Percentiles rank a stretch among this genome's conserved stretches.
Conservation (phyloP, 1,139 yeast species). For the Taiozyma onychis region DNA sequence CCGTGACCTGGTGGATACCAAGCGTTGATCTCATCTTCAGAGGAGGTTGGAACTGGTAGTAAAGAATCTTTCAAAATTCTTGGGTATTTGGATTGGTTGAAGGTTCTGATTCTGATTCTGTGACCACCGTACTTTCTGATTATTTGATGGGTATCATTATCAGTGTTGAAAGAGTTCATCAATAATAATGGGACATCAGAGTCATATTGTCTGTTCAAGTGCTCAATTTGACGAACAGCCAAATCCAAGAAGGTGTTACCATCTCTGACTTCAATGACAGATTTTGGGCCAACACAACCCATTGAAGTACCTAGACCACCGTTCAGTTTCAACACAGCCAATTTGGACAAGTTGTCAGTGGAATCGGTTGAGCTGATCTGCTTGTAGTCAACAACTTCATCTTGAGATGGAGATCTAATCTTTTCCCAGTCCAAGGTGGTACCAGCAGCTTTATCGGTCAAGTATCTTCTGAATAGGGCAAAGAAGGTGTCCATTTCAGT, state of each 20-base stretch:
- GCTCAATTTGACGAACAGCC: conserved; percentile 94
- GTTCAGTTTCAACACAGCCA: conserved; percentile 92
- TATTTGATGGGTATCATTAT: conserved; percentile 90
- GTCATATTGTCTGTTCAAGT: conserved; percentile 83
- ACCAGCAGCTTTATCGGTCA: conserved; percentile 85
- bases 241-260: conserved; percentile 96
- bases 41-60: conserved; percentile 83
- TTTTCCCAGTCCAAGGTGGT: conserved; percentile 89
- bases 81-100: conserved; percentile 96
- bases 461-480: conserved; percentile 86
- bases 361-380: conserved; percentile 37
- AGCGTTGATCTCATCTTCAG: conserved; percentile 68
- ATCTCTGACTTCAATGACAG: conserved; percentile 96
- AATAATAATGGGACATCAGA: conserved; percentile 92
- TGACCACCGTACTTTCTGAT: conserved; percentile 97
- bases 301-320: conserved; percentile 99
- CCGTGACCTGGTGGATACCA: conserved; percentile 99
- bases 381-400: conserved; percentile 81
- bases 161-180: conserved; percentile 98
- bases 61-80: conserved; percentile 91
- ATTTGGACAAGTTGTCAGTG: conserved; percentile 59
- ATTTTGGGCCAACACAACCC: conserved; percentile 99
- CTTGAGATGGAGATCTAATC: conserved; percentile 81
- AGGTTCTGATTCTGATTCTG: conserved; percentile 90
- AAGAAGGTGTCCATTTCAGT: conserved; percentile 94